Percentiles rank a stretch among this genome's conserved stretches.
Evolutionary conservation across 306 rosid species (phyloP).

Genomic region (Dalbergia cochinchinensis): DNA sequence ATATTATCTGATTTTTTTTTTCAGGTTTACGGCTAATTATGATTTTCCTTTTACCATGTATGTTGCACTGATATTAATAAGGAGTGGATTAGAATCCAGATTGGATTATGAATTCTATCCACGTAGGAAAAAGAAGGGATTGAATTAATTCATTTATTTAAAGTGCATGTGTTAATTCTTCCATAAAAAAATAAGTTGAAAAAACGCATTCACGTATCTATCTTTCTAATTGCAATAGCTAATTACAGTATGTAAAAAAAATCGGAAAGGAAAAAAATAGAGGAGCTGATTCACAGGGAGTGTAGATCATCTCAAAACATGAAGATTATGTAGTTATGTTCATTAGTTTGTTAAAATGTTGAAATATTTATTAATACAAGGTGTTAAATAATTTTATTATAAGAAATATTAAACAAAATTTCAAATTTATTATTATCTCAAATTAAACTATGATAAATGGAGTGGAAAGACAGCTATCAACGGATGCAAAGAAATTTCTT

Average conservation of each 20-base stretch:
- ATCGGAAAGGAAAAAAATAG: too few relatives aligned
- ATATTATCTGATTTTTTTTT: too few relatives aligned
- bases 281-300: not conserved
- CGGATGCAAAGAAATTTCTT: conserved; percentile 46
- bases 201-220: not conserved
- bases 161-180: not conserved
- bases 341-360: not conserved
- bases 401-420: not conserved
- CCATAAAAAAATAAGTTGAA: not conserved
- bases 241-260: not conserved
- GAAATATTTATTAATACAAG: not conserved
- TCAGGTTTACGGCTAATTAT: too few relatives aligned
- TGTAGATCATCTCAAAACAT: not conserved
- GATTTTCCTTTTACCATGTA: not conserved
- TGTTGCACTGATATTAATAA: not conserved
- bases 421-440: not conserved
- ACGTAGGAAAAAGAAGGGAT: not conserved
- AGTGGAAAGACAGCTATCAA: conserved; percentile 15
- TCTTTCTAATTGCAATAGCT: not conserved
- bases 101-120: not conserved
- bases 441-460: conserved; percentile 7
- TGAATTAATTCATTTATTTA: not conserved
- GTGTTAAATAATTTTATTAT: not conserved
- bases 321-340: not conserved
- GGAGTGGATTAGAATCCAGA: not conserved